phyloP scores from a whole-genome alignment of 106 monocot species.

The Dendrobium officinale region DNA sequence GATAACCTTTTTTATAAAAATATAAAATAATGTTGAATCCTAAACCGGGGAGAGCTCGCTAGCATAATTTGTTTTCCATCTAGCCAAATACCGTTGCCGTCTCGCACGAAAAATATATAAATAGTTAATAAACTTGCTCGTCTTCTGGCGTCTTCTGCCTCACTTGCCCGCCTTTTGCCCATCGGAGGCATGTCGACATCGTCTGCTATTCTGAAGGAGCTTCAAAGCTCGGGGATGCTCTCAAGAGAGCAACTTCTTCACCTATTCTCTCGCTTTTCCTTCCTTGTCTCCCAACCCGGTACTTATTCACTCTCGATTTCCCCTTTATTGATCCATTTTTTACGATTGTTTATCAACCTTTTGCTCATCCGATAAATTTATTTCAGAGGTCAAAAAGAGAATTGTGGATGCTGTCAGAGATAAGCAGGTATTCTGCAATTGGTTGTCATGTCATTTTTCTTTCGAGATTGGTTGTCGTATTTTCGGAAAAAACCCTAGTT shows the following conservation, averaged over 20 bases:
- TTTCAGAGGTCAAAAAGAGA: constrained; percentile 68
- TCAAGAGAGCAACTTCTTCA: constrained; percentile 69
- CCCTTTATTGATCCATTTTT: neutral
- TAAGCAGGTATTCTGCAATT: constrained; percentile 47
- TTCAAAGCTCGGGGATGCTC: constrained; percentile 44
- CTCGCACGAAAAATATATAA: too few relatives aligned
- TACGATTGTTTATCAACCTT: neutral
- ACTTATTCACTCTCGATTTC: neutral
- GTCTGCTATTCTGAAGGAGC: constrained; percentile 4
- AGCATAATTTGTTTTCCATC: too few relatives aligned
- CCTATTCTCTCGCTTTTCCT: constrained; percentile 81
- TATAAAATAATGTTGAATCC: too few relatives aligned
- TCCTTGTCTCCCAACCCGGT: constrained; percentile 68
- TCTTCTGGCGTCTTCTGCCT: neutral
- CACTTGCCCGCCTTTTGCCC: neutral
- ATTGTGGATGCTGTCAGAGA: constrained; percentile 79
- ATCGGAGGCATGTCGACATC: constrained; percentile 8
- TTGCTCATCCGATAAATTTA: constrained; percentile 3
- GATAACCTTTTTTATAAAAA: too few relatives aligned
- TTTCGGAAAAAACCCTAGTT: neutral
- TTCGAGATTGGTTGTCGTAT: neutral
- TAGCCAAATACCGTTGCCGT: too few relatives aligned
- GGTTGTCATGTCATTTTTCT: neutral
- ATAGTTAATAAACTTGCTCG: neutral
- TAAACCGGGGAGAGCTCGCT: too few relatives aligned